Conservation (phyloP, 768 basidiomycete species). For the Calvatia gigantea region DNA sequence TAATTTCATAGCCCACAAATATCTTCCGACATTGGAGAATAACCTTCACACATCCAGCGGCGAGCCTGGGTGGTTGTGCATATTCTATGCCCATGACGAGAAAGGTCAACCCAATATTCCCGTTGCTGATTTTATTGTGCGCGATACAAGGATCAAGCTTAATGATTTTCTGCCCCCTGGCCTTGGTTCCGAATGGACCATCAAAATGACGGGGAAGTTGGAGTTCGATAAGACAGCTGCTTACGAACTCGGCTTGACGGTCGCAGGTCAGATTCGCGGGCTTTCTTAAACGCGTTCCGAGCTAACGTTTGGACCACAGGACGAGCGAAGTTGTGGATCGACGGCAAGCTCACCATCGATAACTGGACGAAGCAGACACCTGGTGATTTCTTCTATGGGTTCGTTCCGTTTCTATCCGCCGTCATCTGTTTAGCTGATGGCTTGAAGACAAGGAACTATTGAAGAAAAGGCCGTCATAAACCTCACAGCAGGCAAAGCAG, state of each 20-base stretch:
- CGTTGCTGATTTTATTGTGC: constrained; percentile 43
- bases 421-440: background rate
- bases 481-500: constrained; percentile 40
- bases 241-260: constrained; percentile 62
- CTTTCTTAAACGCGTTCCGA: background rate
- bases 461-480: constrained; percentile 56
- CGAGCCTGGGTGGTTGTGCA: constrained; percentile 58
- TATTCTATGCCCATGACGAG: constrained; percentile 57
- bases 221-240: constrained; percentile 42
- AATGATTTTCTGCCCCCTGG: constrained; percentile 64
- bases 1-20: constrained; percentile 52
- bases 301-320: constrained; percentile 24
- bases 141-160: constrained; percentile 61
- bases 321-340: constrained; percentile 60
- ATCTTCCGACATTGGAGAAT: constrained; percentile 65
- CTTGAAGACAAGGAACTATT: constrained; percentile 52
- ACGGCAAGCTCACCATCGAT: constrained; percentile 58
- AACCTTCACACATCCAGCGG: constrained; percentile 48
- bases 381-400: constrained; percentile 71
- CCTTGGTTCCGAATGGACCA: constrained; percentile 50
- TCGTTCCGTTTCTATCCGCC: constrained; percentile 13
- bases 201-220: constrained; percentile 52
- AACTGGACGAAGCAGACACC: constrained; percentile 69
- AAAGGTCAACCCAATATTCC: constrained; percentile 41
- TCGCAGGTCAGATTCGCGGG: constrained; percentile 40